phyloP scores from a whole-genome alignment of 345 rosid species.

The Anacardium occidentale region DNA sequence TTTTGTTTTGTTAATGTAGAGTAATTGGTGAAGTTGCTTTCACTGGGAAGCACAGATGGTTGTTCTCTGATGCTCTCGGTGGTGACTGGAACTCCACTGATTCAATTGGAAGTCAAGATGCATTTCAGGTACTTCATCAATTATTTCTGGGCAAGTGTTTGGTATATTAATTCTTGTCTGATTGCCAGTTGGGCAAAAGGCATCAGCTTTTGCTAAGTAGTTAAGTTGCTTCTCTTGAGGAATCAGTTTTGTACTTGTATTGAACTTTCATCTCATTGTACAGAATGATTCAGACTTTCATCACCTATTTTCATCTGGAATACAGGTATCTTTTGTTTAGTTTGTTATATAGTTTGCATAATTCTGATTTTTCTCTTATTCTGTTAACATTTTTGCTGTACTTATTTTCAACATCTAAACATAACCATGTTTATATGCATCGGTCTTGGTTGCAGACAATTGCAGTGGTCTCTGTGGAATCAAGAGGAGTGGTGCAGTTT shows the following conservation, averaged over 20 bases:
- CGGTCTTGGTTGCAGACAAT: conserved; percentile 59
- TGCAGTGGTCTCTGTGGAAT: conserved; percentile 58
- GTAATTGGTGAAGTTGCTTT: conserved; percentile 66
- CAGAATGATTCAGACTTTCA: conserved; percentile 44
- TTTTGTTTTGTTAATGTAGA: conserved; percentile 25
- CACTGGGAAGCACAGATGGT: conserved; percentile 72
- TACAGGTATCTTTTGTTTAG: conserved; percentile 40
- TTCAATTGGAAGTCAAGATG: conserved; percentile 10
- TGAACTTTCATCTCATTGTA: neutral
- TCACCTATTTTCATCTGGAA: conserved; percentile 45
- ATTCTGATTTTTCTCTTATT: neutral
- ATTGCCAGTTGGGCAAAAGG: neutral
- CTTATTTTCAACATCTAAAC: neutral
- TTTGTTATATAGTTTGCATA: neutral
- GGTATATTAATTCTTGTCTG: neutral
- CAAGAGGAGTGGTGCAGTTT: conserved; percentile 69
- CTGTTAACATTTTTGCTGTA: neutral
- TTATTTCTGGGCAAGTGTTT: neutral
- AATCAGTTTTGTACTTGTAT: conserved; percentile 1
- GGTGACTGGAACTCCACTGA: conserved; percentile 20
- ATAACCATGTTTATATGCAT: conserved; percentile 2
- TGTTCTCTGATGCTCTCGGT: conserved; percentile 46
- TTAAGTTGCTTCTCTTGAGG: neutral
- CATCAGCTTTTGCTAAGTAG: neutral
- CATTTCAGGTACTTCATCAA: conserved; percentile 38